Conservation (phyloP, 345 rosid genomes). For the Melastoma malabathricum region DNA sequence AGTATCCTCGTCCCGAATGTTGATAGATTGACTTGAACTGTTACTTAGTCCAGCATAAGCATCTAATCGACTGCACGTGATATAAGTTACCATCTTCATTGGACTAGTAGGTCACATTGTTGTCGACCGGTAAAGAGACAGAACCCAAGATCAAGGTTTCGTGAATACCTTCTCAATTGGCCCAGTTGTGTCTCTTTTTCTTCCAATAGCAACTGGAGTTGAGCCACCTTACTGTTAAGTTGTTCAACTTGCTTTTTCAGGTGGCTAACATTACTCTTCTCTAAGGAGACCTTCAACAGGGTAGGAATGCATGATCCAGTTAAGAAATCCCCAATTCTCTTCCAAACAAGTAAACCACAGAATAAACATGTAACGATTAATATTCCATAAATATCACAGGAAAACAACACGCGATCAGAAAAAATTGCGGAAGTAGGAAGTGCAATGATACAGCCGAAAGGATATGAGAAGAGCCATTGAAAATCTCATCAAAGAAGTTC, state of each 20-base stretch:
- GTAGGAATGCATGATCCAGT: conserved; percentile 50
- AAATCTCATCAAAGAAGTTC: conserved; percentile 57
- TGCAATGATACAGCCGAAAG: conserved; percentile 13
- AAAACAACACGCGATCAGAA: not conserved
- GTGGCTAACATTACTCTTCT: conserved; percentile 30
- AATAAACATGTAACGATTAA: not conserved
- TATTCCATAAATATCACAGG: not conserved
- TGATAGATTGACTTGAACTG: conserved; percentile 17
- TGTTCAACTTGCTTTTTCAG: conserved; percentile 48
- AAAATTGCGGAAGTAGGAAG: not conserved
- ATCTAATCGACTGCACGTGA: conserved; percentile 4
- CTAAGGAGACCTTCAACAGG: conserved; percentile 50
- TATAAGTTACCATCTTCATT: no score
- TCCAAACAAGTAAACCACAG: not conserved
- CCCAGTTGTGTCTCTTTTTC: conserved; percentile 43
- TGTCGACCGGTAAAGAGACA: no score
- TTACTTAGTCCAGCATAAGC: conserved; percentile 14
- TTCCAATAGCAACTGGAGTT: conserved; percentile 55
- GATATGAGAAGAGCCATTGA: conserved; percentile 68
- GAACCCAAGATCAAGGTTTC: no score
- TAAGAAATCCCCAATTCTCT: conserved; percentile 22
- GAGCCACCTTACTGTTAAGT: conserved; percentile 40
- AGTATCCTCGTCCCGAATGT: conserved; percentile 22
- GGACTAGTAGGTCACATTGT: no score
- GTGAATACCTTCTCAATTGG: conserved; percentile 28